Conservation (phyloP, 2,329 filamentous ascomycete genomes). For the Graphiopsis chlorocephala region DNA sequence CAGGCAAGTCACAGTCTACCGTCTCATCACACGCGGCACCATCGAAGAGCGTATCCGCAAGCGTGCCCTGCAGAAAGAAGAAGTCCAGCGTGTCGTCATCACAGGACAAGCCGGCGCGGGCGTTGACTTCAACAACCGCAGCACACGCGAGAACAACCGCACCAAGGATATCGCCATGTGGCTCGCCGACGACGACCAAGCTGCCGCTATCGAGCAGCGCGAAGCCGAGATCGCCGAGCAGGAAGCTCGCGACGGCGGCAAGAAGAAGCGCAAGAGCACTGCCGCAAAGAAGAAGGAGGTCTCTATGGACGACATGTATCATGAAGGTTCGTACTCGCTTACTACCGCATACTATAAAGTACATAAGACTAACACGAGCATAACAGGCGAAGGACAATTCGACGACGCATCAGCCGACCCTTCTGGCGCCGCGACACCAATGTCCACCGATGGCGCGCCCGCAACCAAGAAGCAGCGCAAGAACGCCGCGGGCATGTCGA, state of each 20-base stretch:
- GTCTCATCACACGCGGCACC: slow-evolving; percentile 91
- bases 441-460: slow-evolving; percentile 42
- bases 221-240: slow-evolving; percentile 78
- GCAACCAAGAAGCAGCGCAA: slow-evolving; percentile 57
- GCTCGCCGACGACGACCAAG: slow-evolving; percentile 96
- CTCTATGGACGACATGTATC: slow-evolving; percentile 93
- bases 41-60: slow-evolving; percentile 98
- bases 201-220: slow-evolving; percentile 86
- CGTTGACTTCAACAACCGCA: slow-evolving; percentile 92
- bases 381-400: slow-evolving; percentile 87
- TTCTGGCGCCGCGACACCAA: slow-evolving; percentile 81
- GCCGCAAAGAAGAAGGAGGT: slow-evolving; percentile 61
- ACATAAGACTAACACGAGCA: not conserved
- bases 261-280: slow-evolving; percentile 48
- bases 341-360: not conserved
- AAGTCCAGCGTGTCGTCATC: slow-evolving; percentile 96
- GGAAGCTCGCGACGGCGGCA: slow-evolving; percentile 50
- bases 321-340: slow-evolving; percentile 73
- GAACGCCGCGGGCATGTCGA: slow-evolving; percentile 39
- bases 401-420: slow-evolving; percentile 86
- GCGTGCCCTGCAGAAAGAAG: slow-evolving; percentile 94
- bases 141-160: slow-evolving; percentile 81
- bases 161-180: slow-evolving; percentile 99
- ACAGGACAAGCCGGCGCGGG: slow-evolving; percentile 64
- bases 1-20: slow-evolving; percentile 92